Base-by-base conservation (phyloP, 495 filamentous ascomycete genomes). In the Terfezia claveryi region DNA sequence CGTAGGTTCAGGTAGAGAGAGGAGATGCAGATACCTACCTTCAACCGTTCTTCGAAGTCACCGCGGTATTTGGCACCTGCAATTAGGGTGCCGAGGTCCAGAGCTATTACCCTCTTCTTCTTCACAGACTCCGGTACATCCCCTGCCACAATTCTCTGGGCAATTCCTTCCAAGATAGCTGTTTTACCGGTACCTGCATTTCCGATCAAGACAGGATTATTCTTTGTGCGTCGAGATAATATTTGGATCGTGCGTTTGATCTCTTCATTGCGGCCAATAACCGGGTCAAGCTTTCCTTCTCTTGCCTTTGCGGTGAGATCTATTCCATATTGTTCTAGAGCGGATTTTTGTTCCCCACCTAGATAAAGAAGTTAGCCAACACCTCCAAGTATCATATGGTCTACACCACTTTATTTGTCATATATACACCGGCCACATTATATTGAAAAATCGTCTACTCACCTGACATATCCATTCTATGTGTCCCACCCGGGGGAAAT, bases 51-150 rank as follows among this genome's bases (percentile, higher is more conserved):
- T 66, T 98, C 91, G 56, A 98, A 96, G 60, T 98, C 91, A 52
- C 91, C 91, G 52, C 91, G 72, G 58, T 88, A 98, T 64, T 94
- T 96, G 10, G 91, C 87, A 41, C 91, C 91, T 12, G 91, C 92
- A 62, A 98, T 95, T 14, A 98, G 73, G 23, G 82, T 83, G 2
- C 91, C 91, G 0, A 98, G 72, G 61, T 98, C 91, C 54, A 96
- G 67, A 10, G 81, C 73, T 54, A 96, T 76, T 11, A 98, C 91
- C 38, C 79, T 73, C 66, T 96, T 98, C 59, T 93, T 80, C 69
- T 95, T 94, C 70, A 98, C 83, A 62, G 85, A 93, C 67, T 96
- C 91, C 0, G 91, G 91, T 2, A 98, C 89, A 70, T 93, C 89
- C 0, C 91, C 91, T 57, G 77, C 74, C 2, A 93, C 83, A 65